A percentile compares a stretch with the other conserved stretches of the same genome.
Conservation (phyloP, 2,329 filamentous ascomycete species). For the Penicillium freii region DNA sequence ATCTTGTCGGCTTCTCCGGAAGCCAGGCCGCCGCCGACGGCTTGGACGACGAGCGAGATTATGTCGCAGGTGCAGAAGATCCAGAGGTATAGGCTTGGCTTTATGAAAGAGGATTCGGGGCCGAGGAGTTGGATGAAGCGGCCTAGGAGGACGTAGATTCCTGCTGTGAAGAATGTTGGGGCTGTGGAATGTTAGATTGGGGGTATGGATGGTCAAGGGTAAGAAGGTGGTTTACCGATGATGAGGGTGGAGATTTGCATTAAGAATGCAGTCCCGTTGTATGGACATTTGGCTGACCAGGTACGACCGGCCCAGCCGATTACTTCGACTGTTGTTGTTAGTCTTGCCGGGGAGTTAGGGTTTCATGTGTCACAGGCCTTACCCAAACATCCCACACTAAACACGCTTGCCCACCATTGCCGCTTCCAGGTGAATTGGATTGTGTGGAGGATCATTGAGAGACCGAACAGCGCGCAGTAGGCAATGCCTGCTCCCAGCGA, state of each 20-base stretch:
- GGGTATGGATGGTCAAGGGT: background rate
- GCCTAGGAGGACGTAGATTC: conserved; percentile 52
- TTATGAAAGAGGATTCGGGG: conserved; percentile 44
- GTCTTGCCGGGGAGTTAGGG: background rate
- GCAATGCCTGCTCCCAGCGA: conserved; percentile 35
- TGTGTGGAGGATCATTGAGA: conserved; percentile 38
- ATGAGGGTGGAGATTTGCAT: conserved; percentile 50
- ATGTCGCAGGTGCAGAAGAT: conserved; percentile 56
- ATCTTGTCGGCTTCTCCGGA: conserved; percentile 45
- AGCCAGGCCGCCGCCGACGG: conserved; percentile 54
- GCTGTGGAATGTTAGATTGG: conserved; percentile 22
- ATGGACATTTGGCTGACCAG: conserved; percentile 51
- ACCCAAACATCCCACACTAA: conserved; percentile 39
- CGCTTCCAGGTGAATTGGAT: conserved; percentile 38
- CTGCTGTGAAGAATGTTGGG: conserved; percentile 54
- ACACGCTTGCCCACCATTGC: conserved; percentile 42
- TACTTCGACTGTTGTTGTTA: conserved; percentile 36
- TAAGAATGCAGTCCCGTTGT: conserved; percentile 50
- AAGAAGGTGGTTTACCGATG: conserved; percentile 20
- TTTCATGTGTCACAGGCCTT: conserved; percentile 10
- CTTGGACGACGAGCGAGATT: conserved; percentile 56
- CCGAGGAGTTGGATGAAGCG: conserved; percentile 48
- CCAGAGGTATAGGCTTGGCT: conserved; percentile 47
- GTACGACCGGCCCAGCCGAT: conserved; percentile 52
- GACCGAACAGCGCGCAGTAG: conserved; percentile 35